These are phyloP conservation scores for Boletus sp. DNA, from an alignment of 1,284 basidiomycete genomes.

Conservation along the genomic window DNA sequence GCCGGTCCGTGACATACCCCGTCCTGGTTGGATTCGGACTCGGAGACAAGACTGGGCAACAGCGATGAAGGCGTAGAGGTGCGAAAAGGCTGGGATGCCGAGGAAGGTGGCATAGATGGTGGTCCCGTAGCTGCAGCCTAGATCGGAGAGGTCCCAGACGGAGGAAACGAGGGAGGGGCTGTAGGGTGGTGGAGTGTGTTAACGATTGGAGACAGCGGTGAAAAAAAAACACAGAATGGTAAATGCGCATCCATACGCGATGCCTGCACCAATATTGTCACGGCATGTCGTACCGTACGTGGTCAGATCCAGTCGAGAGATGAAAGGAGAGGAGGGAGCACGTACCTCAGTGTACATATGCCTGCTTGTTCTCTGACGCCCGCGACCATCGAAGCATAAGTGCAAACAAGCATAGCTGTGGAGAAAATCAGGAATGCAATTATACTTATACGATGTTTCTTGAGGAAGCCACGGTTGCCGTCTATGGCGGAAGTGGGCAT, in stretches of 20 bases:
- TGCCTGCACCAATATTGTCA: slow-evolving; percentile 54
- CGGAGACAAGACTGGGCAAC: slow-evolving; percentile 30
- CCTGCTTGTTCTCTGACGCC: slow-evolving; percentile 47
- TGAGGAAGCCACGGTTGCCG: slow-evolving; percentile 33
- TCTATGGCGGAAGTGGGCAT: too few species aligned
- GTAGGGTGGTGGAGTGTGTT: background rate
- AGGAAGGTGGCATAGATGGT: slow-evolving; percentile 70
- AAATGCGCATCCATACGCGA: slow-evolving; percentile 66
- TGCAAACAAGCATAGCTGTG: slow-evolving; percentile 45
- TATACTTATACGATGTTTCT: slow-evolving; percentile 58
- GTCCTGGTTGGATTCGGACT: too few species aligned
- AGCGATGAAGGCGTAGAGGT: slow-evolving; percentile 67
- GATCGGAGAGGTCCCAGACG: slow-evolving; percentile 65
- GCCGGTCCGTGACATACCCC: too few species aligned
- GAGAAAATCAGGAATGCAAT: slow-evolving; percentile 55
- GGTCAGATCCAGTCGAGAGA: slow-evolving; percentile 1
- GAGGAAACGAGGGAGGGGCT: slow-evolving; percentile 69
- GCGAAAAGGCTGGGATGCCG: slow-evolving; percentile 72
- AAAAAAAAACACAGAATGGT: slow-evolving; percentile 54
- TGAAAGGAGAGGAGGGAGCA: background rate
- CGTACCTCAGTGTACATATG: slow-evolving; percentile 64
- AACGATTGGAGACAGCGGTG: background rate
- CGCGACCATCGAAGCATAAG: slow-evolving; percentile 54
- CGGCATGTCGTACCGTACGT: background rate
- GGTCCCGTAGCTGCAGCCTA: slow-evolving; percentile 74